Evolutionary conservation across 306 rosid species (phyloP), one percentile per base, ranked within the genome.

Genomic region (Morella rubra): DNA sequence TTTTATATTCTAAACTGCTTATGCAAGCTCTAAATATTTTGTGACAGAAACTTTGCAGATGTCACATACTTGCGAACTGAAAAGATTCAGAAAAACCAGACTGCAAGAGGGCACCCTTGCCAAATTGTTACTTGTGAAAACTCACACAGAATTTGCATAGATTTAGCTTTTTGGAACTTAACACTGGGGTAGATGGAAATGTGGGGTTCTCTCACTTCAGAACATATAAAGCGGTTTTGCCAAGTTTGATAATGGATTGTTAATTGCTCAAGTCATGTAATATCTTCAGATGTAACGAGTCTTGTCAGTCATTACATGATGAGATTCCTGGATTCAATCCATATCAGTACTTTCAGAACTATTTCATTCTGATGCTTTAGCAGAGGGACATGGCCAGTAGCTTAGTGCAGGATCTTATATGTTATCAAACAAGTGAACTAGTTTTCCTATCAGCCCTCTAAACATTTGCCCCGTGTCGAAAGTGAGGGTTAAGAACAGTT

Each of bases 151-250:
- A 27, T 27, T 27, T 27, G 32, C 32, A 15, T 50, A 55, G 71
- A 18, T 20, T 54, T 52, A 81, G 53, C 58, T 55, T 71, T 32
- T 62, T 51, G 18, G 37, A 41, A 16, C 52, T 8, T 15, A 68
- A 73, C 61, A 50, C 56, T 47, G 54, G 67, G 45, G 32, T 47
- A 75, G 58, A 50, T 67, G 70, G 42, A 66, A 68, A 44, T 69
- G 3, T 50, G 44, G 20, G 45, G 27, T 81, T 56, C 64, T 0
- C 66, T 56, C 60, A 58, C 60, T 67, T 51, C 55, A 51, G 19
- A 47, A 51, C 55, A 51, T 12, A 51, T 11, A 51, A 13, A n/a
- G 16, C 3, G 14, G 55, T 51, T 51, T 51, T 51, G 55, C 55
- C n/a, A 51, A 51, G 55, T 51, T 14, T 52, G 56, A 5, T 58